Percentiles rank a stretch among this genome's conserved stretches.
Evolutionary conservation across 805 yeast genomes (phyloP).

Genomic region (Yarrowia alimentaria): DNA sequence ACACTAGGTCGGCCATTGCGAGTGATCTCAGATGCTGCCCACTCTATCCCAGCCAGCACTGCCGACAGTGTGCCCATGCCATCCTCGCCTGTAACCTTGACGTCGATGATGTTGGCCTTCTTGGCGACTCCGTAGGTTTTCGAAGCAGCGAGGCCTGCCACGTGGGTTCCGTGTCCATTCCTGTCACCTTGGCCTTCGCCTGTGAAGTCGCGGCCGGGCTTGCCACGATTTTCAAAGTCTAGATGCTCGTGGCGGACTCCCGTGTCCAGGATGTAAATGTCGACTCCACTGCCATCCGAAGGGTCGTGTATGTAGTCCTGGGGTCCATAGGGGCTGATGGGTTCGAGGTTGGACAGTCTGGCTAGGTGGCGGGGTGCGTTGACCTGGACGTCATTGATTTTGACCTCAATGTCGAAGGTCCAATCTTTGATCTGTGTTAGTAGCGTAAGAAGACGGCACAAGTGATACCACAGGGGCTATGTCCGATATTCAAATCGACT

Average conservation of each 20-base stretch:
- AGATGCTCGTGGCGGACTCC: slow-evolving; percentile 50
- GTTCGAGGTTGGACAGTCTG: slow-evolving; percentile 27
- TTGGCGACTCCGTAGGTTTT: slow-evolving; percentile 81
- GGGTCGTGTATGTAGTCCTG: slow-evolving; percentile 37
- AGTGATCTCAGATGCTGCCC: slow-evolving; percentile 68
- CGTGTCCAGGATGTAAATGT: slow-evolving; percentile 77
- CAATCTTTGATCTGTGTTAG: slow-evolving; percentile 24
- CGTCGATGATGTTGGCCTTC: slow-evolving; percentile 58
- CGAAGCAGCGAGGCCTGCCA: slow-evolving; percentile 85
- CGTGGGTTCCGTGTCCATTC: slow-evolving; percentile 89
- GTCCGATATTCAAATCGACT: too few species aligned
- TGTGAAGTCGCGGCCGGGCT: slow-evolving; percentile 71
- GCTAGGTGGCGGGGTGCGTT: slow-evolving; percentile 54
- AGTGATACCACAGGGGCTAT: too few species aligned
- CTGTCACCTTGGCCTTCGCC: slow-evolving; percentile 56
- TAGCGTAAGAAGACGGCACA: too few species aligned
- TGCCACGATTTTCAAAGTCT: slow-evolving; percentile 53
- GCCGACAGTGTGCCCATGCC: slow-evolving; percentile 61
- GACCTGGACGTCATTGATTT: slow-evolving; percentile 52
- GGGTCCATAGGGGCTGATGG: slow-evolving; percentile 51
- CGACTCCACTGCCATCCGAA: slow-evolving; percentile 56
- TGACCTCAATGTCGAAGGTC: slow-evolving; percentile 52
- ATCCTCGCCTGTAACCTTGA: slow-evolving; percentile 64
- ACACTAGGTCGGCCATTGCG: slow-evolving; percentile 30
- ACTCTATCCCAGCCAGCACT: slow-evolving; percentile 44